A percentile compares a stretch with the other conserved stretches of the same genome.
Evolutionary conservation across 371 early-diverging fungal species (phyloP).

Genomic region (Actinomucor elegans): DNA sequence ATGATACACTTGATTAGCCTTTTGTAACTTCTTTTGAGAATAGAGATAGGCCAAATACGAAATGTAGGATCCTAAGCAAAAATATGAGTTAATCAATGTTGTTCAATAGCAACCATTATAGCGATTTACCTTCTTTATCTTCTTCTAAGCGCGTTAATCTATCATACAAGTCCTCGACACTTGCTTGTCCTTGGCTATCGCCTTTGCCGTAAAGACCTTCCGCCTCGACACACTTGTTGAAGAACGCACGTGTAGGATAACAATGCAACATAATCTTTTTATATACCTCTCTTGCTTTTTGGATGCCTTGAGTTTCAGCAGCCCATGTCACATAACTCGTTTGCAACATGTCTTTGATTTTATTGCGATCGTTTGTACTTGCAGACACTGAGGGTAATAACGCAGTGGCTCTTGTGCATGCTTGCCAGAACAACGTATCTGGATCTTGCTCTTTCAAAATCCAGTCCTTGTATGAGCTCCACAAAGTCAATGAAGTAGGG

Average conservation of each 20-base stretch:
- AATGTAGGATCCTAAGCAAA: conserved; percentile 55
- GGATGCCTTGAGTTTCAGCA: conserved; percentile 46
- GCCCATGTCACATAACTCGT: conserved; percentile 52
- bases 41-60: conserved; percentile 62
- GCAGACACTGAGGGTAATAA: conserved; percentile 50
- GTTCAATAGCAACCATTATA: background rate
- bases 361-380: conserved; percentile 42
- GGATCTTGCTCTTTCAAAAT: conserved; percentile 23
- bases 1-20: conserved; percentile 59
- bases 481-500: conserved; percentile 39
- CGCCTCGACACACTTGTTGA: conserved; percentile 57
- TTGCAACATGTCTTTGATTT: conserved; percentile 46
- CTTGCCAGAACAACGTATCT: conserved; percentile 43
- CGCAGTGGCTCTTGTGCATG: conserved; percentile 41
- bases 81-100: background rate
- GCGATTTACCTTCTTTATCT: conserved; percentile 49
- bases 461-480: conserved; percentile 53
- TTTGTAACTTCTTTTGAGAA: conserved; percentile 45
- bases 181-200: conserved; percentile 13
- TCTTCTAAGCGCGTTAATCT: conserved; percentile 53
- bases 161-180: conserved; percentile 58
- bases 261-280: conserved; percentile 51
- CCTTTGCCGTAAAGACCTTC: conserved; percentile 48
- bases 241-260: conserved; percentile 62
- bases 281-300: conserved; percentile 51